Base-by-base conservation (phyloP, 139 green algal species). In the Pleodorina starrii region DNA sequence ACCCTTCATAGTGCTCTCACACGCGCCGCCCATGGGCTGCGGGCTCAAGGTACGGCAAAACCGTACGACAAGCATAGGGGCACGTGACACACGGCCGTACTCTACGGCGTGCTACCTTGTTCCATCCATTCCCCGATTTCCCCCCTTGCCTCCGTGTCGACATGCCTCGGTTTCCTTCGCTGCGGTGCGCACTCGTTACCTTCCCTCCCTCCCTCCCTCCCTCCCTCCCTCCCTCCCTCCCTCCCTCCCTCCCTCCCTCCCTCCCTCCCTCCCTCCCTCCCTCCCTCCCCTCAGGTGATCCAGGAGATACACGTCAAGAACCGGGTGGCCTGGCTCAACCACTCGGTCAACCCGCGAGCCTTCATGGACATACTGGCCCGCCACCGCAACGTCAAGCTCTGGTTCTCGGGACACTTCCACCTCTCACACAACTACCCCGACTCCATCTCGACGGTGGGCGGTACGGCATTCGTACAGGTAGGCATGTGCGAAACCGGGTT, bases 301-400 rank as follows among this genome's bases (percentile, higher is more conserved):
- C 93, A 97, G 89, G 84, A 94, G 27, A 92, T 98, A 51, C 96
- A 98, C 69, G 95, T 98, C 46, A 97, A 97, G 92, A 98, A 98
- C 88, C 85, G 96, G 38, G 97, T 94, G n/a, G 90, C 86, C 6
- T 95, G 93, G 93, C 90, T 95, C 1, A 94, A 94, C 91, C 93
- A 95, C 84, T 88, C 44, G 77, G 91, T 42, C 69, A 86, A 91
- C 88, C 93, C 88, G 4, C 85, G 71, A 25, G 89, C n/a, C 16
- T 98, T 98, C 84, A 94, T 98, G 32, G 23, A 83, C 17, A 85
- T 98, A 29, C 91, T 90, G 38, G 14, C 17, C 51, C 68, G 44
- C 36, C 46, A 88, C 68, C 46, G 9, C 44, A 74, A 75, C 83
- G 44, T 88, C 44, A 88, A 80, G 83, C 81, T 87, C 4, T 87